phyloP scores from a whole-genome alignment of 306 rosid genomes.

The Abrus pulchellus region DNA sequence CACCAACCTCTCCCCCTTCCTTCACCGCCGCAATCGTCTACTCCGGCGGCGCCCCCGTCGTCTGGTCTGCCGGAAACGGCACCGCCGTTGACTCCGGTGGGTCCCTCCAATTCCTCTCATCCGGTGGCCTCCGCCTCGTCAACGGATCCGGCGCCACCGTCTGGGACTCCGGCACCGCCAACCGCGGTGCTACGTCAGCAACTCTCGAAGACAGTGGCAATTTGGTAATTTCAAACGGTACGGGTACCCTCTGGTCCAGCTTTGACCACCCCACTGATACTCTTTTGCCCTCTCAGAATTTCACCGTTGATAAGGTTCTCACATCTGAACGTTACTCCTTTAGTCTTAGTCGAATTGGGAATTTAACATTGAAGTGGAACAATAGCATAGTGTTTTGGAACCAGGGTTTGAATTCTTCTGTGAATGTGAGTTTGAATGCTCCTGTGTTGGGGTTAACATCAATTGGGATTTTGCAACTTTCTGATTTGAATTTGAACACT shows the following conservation, averaged over 20 bases:
- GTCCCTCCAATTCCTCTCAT: constrained; percentile 57
- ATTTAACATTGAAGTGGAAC: constrained; percentile 70
- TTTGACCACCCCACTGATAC: constrained; percentile 75
- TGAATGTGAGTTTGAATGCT: constrained; percentile 46
- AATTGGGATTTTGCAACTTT: constrained; percentile 61
- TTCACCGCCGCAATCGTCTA: constrained; percentile 63
- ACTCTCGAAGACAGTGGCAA: constrained; percentile 59
- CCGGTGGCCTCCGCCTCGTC: constrained; percentile 68
- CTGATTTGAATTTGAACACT: constrained; percentile 49
- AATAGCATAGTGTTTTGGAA: constrained; percentile 58
- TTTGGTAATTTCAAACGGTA: constrained; percentile 55
- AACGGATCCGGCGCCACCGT: constrained; percentile 65
- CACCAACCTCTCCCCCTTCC: constrained; percentile 63
- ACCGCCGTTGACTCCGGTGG: constrained; percentile 62
- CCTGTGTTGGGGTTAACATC: constrained; percentile 58
- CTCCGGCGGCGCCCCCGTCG: constrained; percentile 62
- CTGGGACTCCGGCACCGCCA: constrained; percentile 70
- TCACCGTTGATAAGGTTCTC: constrained; percentile 54
- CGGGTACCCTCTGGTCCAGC: constrained; percentile 64
- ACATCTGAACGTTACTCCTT: constrained; percentile 68
- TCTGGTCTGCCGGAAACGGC: constrained; percentile 71
- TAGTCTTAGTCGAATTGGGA: constrained; percentile 53
- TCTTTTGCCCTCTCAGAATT: constrained; percentile 67
- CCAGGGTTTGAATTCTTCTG: constrained; percentile 66
- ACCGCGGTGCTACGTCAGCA: constrained; percentile 65